phyloP scores from a whole-genome alignment of 2,329 filamentous ascomycete genomes.

The Talaromyces sp. region DNA sequence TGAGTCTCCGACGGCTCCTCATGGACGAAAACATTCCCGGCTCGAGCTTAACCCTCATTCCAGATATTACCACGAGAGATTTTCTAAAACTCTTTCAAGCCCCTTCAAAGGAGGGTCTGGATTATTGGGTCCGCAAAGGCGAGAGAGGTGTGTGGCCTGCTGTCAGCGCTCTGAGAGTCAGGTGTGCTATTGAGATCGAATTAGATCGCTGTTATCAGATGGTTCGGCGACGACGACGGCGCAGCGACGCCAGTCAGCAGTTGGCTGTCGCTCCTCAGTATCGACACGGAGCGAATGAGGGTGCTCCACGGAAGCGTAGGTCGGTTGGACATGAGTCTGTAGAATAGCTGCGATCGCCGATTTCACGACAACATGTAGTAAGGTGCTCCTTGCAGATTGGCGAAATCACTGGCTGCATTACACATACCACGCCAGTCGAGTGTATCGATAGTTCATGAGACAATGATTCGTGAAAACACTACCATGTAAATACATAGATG shows the following conservation, averaged over 20 bases:
- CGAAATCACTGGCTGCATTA: background rate
- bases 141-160: conserved; percentile 90
- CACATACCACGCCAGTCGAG: background rate
- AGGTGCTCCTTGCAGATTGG: conserved; percentile 1
- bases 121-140: conserved; percentile 80
- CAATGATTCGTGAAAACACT: background rate
- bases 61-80: conserved; percentile 67
- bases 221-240: conserved; percentile 50
- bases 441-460: background rate
- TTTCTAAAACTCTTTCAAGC: conserved; percentile 77
- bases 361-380: no score
- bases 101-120: conserved; percentile 67
- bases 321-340: conserved; percentile 5
- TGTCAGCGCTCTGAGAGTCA: conserved; percentile 71
- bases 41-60: conserved; percentile 73
- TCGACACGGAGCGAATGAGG: conserved; percentile 27
- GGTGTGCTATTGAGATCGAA: conserved; percentile 82
- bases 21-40: conserved; percentile 79
- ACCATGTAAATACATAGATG: no score
- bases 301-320: conserved; percentile 21
- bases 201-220: conserved; percentile 80
- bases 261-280: conserved; percentile 9
- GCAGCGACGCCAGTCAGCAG: conserved; percentile 23
- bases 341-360: conserved; percentile 6
- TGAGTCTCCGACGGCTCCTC: conserved; percentile 66